Conservation (phyloP, 2,329 filamentous ascomycete species). For the Penicillium sp. region DNA sequence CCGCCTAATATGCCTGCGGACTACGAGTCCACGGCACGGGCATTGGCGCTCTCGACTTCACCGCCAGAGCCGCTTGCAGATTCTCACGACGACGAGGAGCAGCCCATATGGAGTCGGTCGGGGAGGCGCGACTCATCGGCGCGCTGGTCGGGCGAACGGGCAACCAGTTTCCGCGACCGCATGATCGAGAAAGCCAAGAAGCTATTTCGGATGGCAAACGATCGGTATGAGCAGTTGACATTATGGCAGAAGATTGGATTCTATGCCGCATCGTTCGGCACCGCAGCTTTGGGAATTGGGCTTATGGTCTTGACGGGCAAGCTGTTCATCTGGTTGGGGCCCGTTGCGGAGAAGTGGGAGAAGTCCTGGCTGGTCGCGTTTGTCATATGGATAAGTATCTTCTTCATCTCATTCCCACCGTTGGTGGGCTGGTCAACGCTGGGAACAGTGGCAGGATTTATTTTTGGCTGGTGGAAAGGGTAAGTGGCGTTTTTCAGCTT, state of each 20-base stretch:
- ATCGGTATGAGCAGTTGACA: constrained; percentile 47
- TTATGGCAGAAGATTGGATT: constrained; percentile 65
- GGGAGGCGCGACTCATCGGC: constrained; percentile 45
- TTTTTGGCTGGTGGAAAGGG: constrained; percentile 72
- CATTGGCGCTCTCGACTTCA: constrained; percentile 56
- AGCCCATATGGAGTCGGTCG: constrained; percentile 57
- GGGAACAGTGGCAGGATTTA: constrained; percentile 69
- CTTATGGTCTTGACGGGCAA: constrained; percentile 77
- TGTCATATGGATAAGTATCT: constrained; percentile 75
- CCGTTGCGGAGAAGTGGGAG: constrained; percentile 76
- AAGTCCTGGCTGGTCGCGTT: constrained; percentile 70
- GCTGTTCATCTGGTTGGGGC: constrained; percentile 76
- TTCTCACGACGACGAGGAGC: constrained; percentile 44
- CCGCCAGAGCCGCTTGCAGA: constrained; percentile 53
- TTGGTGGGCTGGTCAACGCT: constrained; percentile 84
- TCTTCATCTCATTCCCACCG: constrained; percentile 80
- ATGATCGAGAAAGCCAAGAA: constrained; percentile 43
- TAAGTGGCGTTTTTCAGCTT: constrained; percentile 50
- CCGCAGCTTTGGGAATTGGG: constrained; percentile 64
- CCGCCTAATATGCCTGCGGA: constrained; percentile 49
- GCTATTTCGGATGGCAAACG: constrained; percentile 37
- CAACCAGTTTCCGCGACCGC: constrained; percentile 42
- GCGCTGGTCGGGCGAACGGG: constrained; percentile 38
- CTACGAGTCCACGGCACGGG: constrained; percentile 57
- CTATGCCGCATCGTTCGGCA: constrained; percentile 53